phyloP scores from a whole-genome alignment of 176 grass and related monocot genomes.

The Neostapfia colusana region DNA sequence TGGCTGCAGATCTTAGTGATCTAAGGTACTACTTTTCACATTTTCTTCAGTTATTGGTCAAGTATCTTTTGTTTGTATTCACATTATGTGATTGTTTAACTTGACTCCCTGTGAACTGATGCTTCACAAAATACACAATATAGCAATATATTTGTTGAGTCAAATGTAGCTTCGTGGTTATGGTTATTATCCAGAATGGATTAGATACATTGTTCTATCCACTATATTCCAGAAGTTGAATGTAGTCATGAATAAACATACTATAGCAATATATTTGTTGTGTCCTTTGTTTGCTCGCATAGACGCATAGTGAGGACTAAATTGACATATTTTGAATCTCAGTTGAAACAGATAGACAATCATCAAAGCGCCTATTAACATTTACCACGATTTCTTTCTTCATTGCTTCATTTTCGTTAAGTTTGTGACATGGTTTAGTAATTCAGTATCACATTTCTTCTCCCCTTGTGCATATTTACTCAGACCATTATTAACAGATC shows the following conservation, averaged over 20 bases:
- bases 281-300: neutral
- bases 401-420: neutral
- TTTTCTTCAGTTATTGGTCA: neutral
- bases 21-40: slow-evolving; percentile 46
- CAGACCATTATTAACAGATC: too few relatives aligned
- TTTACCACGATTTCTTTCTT: neutral
- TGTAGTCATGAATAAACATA: neutral
- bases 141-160: neutral
- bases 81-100: neutral
- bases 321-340: neutral
- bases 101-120: slow-evolving; percentile 9
- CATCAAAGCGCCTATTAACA: neutral
- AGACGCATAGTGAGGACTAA: neutral
- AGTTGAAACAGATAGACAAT: neutral
- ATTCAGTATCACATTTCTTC: neutral
- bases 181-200: neutral
- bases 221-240: neutral
- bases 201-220: neutral
- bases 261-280: too few relatives aligned
- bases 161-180: slow-evolving; percentile 3
- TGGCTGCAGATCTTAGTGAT: slow-evolving; percentile 63
- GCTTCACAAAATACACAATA: neutral
- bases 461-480: too few relatives aligned
- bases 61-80: neutral
- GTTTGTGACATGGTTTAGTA: neutral